A percentile compares a stretch with the other conserved stretches of the same genome.
These are phyloP conservation scores for Tolypocladium paradoxum DNA, from an alignment of 2,329 filamentous ascomycete genomes.

Conservation along the genomic window DNA sequence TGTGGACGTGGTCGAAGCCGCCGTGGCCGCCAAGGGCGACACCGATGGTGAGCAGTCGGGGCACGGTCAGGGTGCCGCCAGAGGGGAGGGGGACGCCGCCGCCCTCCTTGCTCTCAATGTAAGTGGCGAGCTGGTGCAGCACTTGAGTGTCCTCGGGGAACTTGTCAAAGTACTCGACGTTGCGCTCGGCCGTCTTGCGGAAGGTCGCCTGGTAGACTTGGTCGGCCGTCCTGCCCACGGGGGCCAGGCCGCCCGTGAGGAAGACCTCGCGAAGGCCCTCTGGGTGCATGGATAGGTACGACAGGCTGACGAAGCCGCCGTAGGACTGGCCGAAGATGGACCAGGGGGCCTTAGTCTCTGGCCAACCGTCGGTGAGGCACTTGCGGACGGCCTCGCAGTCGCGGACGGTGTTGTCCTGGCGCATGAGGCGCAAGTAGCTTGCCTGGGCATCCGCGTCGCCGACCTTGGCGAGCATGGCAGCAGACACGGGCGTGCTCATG, in stretches of 20 bases:
- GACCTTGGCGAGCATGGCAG: constrained; percentile 49
- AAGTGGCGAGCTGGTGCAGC: constrained; percentile 54
- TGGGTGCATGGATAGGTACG: constrained; percentile 73
- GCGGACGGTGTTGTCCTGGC: constrained; percentile 80
- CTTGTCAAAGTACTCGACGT: constrained; percentile 71
- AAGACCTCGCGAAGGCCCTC: constrained; percentile 74
- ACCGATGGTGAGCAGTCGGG: constrained; percentile 67
- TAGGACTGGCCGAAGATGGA: constrained; percentile 84
- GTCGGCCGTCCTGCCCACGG: constrained; percentile 60
- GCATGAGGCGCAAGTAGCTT: constrained; percentile 71
- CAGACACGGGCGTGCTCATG: constrained; percentile 68
- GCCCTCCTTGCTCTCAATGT: constrained; percentile 47
- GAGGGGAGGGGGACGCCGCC: constrained; percentile 52
- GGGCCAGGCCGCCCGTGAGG: constrained; percentile 72
- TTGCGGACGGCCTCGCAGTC: constrained; percentile 81
- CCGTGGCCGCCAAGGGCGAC: constrained; percentile 70
- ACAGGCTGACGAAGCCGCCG: constrained; percentile 76
- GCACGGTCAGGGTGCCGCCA: constrained; percentile 61
- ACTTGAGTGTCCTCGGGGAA: constrained; percentile 67
- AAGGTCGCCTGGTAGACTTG: constrained; percentile 67
- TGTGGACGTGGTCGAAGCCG: constrained; percentile 65
- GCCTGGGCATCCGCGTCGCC: constrained; percentile 50
- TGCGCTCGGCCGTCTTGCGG: constrained; percentile 58
- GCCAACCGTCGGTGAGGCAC: constrained; percentile 59
- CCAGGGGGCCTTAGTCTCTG: constrained; percentile 66